Base-by-base conservation (phyloP, 2,329 filamentous ascomycete genomes). In the Penicillium sp. region DNA sequence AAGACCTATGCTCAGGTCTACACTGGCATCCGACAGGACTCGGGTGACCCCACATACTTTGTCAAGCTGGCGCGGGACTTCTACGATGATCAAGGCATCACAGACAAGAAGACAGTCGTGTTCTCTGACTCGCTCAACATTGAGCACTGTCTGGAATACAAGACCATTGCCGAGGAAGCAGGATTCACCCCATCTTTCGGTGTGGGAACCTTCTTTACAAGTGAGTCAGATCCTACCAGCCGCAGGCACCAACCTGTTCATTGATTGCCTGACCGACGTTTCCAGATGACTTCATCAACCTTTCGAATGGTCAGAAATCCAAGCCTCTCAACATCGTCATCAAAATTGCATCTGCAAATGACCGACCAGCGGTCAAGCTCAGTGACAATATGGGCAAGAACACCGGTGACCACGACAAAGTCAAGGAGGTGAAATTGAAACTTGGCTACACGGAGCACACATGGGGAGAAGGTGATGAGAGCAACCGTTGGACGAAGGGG, bases 121-220 rank as follows among this genome's bases (percentile, higher is more conserved):
- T 98, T 97, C 63, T 97, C 91, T 0, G 93, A 98, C 66, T 94
- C 90, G 4, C 72, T 98, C 42, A 87, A 97, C 60, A 86, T 96
- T 34, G 89, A 96, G 25, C 79, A 84, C 39, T 96, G 91, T 60
- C 74, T 97, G 34, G 81, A 94, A 64, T 98, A 97, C 72, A 94
- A 94, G 73, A 71, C 79, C 41, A 78, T 87, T 18, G 84, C 90
- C 0, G 88, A 96, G 51, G 78, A 81, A 26, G 79, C 83, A 10
- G 87, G 87, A 1, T 90, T 98, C 65, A 79, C 83, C 45, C 85
- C 91, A 9, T 86, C 85, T 0, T 98, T 98, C 69, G 93, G 93
- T 45, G 86, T 98, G 1, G 93, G 93, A 4, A 98, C 93, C 0
- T 97, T 87, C 67, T 77, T 98, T 56, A 98, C 93, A 3, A 96